Conservation (phyloP, 164 flowering plant species). For the Vitis rotundifolia region DNA sequence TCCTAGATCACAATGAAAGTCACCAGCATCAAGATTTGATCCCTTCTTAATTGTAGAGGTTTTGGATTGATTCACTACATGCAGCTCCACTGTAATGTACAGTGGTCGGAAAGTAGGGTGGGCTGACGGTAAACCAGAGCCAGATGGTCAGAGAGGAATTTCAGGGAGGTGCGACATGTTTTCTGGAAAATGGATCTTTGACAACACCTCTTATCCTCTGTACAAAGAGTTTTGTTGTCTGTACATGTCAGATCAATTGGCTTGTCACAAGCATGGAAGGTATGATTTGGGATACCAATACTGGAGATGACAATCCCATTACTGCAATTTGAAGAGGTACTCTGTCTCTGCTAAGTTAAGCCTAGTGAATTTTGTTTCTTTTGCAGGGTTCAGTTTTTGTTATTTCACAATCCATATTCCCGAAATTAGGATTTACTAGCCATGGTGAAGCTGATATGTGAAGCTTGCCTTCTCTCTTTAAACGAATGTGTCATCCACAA, state of each 20-base stretch:
- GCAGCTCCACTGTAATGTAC: conserved; percentile 48
- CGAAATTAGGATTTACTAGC: no score
- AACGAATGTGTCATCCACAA: no score
- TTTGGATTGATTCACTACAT: conserved; percentile 68
- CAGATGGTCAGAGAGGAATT: conserved; percentile 17
- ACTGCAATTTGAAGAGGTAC: neutral
- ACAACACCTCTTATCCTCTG: conserved; percentile 10
- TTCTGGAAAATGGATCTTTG: conserved; percentile 19
- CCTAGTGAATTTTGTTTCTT: no score
- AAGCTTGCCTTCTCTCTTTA: no score
- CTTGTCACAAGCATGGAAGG: conserved; percentile 18
- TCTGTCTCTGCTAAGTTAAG: no score
- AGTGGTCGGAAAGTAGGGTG: conserved; percentile 35
- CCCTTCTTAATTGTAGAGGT: conserved; percentile 31
- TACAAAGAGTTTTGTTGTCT: conserved; percentile 14
- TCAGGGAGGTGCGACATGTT: conserved; percentile 24
- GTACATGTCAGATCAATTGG: conserved; percentile 9
- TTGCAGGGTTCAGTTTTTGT: no score
- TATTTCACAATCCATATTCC: no score
- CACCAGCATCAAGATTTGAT: conserved; percentile 13
- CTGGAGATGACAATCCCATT: conserved; percentile 19
- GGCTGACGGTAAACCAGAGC: conserved; percentile 13
- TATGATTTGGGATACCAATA: conserved; percentile 14
- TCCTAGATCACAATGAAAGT: conserved; percentile 14
- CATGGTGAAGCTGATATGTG: no score